Evolutionary conservation across 208 protist genomes (phyloP).

Genomic region (Porcisia hertigi): DNA sequence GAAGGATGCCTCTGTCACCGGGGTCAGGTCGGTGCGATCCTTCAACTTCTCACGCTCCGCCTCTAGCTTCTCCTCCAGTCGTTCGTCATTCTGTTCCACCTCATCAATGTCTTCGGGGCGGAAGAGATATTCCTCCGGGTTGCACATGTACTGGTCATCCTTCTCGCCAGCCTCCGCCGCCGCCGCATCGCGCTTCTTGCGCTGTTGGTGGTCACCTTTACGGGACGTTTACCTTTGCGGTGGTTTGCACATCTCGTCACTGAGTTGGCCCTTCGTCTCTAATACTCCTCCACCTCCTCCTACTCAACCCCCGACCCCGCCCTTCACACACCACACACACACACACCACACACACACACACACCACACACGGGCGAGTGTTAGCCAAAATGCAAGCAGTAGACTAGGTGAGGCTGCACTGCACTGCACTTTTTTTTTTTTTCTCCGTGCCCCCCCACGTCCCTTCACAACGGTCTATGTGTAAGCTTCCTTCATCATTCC

Average conservation of each 20-base stretch:
- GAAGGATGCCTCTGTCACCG: slow-evolving; percentile 80
- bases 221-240: too few species aligned
- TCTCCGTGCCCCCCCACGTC: too few species aligned
- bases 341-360: too few species aligned
- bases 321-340: slow-evolving; percentile 1
- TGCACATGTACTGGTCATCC: slow-evolving; percentile 55
- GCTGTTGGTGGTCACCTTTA: too few species aligned
- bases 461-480: too few species aligned
- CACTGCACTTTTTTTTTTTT: too few species aligned
- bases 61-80: slow-evolving; percentile 88
- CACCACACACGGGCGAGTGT: too few species aligned
- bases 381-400: too few species aligned
- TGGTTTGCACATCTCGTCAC: not conserved
- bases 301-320: not conserved
- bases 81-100: slow-evolving; percentile 75
- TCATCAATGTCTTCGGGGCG: slow-evolving; percentile 90
- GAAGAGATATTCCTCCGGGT: slow-evolving; percentile 89
- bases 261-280: not conserved
- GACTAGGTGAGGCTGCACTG: too few species aligned
- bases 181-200: not conserved
- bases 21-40: slow-evolving; percentile 75
- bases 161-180: slow-evolving; percentile 22
- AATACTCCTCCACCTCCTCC: not conserved
- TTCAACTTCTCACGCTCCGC: slow-evolving; percentile 80
- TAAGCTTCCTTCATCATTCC: too few species aligned